Conservation (phyloP, 257 asterid genomes). For the Solanum megistacrolobum region DNA sequence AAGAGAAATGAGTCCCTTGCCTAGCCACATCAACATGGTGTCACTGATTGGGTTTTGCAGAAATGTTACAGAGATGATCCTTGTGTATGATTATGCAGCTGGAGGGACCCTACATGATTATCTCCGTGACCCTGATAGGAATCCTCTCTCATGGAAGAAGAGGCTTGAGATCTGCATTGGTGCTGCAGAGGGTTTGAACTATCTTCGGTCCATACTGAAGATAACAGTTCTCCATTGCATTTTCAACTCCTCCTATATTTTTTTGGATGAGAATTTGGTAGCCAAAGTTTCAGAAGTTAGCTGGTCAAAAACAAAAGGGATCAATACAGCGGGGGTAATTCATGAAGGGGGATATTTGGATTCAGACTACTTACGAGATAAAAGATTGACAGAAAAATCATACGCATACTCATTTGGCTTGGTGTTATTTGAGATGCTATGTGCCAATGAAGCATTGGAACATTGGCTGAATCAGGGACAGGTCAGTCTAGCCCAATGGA, state of each 20-base stretch:
- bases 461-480: conserved; percentile 51
- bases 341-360: conserved; percentile 28
- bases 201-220: conserved; percentile 32
- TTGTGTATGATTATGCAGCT: conserved; percentile 37
- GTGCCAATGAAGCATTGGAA: conserved; percentile 32
- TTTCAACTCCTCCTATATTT: conserved; percentile 47
- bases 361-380: conserved; percentile 48
- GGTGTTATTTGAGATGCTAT: conserved; percentile 44
- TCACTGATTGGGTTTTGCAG: conserved; percentile 43
- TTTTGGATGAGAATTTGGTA: conserved; percentile 43
- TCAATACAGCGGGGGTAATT: conserved; percentile 3
- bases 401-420: conserved; percentile 46
- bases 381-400: conserved; percentile 33
- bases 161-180: conserved; percentile 65
- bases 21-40: conserved; percentile 28
- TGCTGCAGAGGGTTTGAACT: conserved; percentile 37
- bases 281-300: conserved; percentile 52
- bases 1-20: conserved; percentile 22
- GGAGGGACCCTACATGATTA: conserved; percentile 52
- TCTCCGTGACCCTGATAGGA: conserved; percentile 38
- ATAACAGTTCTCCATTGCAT: conserved; percentile 41
- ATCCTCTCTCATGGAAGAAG: conserved; percentile 54
- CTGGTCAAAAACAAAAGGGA: conserved; percentile 22
- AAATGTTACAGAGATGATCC: conserved; percentile 34
- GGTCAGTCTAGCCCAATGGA: conserved; percentile 50